Evolutionary conservation across 2,329 filamentous ascomycete species (phyloP).

Genomic region (Zelopaecilomyces penicillatus): DNA sequence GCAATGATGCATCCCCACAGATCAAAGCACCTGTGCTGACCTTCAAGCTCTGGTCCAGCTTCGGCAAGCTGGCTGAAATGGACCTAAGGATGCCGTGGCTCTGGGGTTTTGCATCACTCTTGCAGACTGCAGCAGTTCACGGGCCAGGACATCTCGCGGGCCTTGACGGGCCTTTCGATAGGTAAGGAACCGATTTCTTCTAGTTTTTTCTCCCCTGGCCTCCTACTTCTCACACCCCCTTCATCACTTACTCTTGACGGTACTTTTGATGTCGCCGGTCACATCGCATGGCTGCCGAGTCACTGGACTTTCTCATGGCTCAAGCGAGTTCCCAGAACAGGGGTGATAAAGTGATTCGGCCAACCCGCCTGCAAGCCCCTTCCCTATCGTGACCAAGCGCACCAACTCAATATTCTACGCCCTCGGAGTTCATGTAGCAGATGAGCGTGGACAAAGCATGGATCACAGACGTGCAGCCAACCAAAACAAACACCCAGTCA

Average conservation of each 20-base stretch:
- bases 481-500: too few species aligned
- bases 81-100: conserved; percentile 86
- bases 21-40: conserved; percentile 58
- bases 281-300: conserved; percentile 37
- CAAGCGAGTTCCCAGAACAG: conserved; percentile 16
- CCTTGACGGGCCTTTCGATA: conserved; percentile 74
- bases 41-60: conserved; percentile 70
- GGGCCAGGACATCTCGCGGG: conserved; percentile 70
- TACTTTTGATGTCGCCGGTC: conserved; percentile 1
- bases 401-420: conserved; percentile 11
- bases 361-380: background rate
- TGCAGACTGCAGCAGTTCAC: conserved; percentile 63
- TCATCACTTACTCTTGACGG: conserved; percentile 17
- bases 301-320: conserved; percentile 34
- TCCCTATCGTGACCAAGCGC: background rate
- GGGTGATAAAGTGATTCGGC: conserved; percentile 1
- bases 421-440: conserved; percentile 8
- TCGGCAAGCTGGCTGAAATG: conserved; percentile 65
- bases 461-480: too few species aligned
- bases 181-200: conserved; percentile 51
- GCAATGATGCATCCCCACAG: background rate
- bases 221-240: conserved; percentile 9
- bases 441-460: background rate
- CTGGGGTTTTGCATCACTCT: conserved; percentile 62
- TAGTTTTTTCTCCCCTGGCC: conserved; percentile 9